Conservation (phyloP, 192 early-diverging fungal species). For the Diversispora epigaea region DNA sequence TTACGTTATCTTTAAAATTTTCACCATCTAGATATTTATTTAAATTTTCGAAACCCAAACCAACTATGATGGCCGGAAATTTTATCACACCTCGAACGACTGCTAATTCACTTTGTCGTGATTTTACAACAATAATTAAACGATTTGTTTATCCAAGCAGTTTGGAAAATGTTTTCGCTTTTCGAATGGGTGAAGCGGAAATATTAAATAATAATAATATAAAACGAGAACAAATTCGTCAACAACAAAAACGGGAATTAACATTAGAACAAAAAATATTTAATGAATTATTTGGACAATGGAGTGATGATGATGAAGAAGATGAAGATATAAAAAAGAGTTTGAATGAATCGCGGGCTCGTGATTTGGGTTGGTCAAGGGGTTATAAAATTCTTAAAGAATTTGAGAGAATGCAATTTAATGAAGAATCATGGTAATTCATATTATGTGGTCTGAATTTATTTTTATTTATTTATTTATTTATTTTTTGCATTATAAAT, state of each 20-base stretch:
- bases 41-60: constrained; percentile 31
- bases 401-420: constrained; percentile 37
- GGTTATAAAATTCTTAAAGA: constrained; percentile 41
- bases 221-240: background rate
- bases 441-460: no score
- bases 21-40: constrained; percentile 32
- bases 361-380: constrained; percentile 39
- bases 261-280: constrained; percentile 10
- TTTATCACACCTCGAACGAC: background rate
- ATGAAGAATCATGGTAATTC: constrained; percentile 35
- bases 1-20: constrained; percentile 25
- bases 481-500: no score
- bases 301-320: constrained; percentile 20
- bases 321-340: constrained; percentile 17
- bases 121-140: constrained; percentile 21
- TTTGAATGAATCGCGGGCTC: constrained; percentile 3
- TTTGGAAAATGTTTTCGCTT: constrained; percentile 24
- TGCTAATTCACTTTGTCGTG: constrained; percentile 27
- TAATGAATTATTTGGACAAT: constrained; percentile 11
- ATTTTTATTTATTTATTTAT: background rate
- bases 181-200: constrained; percentile 23
- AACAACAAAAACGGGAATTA: background rate
- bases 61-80: background rate
- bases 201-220: background rate
- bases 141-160: background rate